phyloP scores from a whole-genome alignment of 2,329 filamentous ascomycete genomes.

The Pestalotiopsis sp. region DNA sequence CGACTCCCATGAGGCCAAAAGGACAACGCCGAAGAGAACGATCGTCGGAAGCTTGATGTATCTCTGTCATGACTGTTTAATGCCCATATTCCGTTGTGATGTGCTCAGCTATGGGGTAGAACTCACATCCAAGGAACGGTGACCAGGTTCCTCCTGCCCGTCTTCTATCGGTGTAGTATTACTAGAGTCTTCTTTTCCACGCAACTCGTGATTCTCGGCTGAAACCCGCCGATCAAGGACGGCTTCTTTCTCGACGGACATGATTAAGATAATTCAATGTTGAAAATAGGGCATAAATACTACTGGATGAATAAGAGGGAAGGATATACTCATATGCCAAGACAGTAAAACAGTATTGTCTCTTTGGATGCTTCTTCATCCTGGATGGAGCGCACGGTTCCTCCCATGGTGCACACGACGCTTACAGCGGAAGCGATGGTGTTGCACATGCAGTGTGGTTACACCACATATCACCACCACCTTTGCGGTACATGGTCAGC shows the following conservation, averaged over 20 bases:
- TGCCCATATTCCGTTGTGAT: not conserved
- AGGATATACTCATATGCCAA: not conserved
- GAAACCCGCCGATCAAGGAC: not conserved
- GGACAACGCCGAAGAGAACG: not conserved
- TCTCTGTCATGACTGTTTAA: not conserved
- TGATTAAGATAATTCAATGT: not conserved
- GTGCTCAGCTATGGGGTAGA: too few relatives aligned
- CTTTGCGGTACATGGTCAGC: not conserved
- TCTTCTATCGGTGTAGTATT: not conserved
- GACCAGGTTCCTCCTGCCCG: not conserved
- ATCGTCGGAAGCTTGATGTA: slow-evolving; percentile 1
- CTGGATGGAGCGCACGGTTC: not conserved
- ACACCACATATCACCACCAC: not conserved
- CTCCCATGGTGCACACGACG: not conserved
- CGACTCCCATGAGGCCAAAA: not conserved
- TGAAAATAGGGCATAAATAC: not conserved
- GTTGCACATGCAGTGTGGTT: not conserved
- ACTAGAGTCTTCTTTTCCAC: not conserved
- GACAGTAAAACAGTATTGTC: not conserved
- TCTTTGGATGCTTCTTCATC: not conserved
- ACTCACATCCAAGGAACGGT: not conserved
- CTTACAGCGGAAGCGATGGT: not conserved
- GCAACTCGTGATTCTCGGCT: not conserved
- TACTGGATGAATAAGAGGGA: not conserved
- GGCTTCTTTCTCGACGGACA: not conserved